Base-by-base conservation (phyloP, 148 eudicot species). In the Vaccinium corymbosum region DNA sequence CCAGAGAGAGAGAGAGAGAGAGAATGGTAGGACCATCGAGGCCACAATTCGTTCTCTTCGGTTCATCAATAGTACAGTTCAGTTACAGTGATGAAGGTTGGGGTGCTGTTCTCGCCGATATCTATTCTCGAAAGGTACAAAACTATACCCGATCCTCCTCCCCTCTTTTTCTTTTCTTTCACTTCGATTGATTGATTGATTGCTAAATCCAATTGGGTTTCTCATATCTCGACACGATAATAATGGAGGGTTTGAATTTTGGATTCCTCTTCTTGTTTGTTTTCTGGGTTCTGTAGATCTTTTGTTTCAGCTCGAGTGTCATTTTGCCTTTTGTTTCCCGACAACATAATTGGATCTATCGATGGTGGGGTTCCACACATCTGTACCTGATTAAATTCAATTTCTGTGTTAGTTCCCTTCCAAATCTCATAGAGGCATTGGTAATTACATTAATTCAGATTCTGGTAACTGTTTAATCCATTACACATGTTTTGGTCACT, bases 61-160 rank as follows among this genome's bases (percentile, higher is more conserved):
- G 89, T 15, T 87, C 89, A 13, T 87, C 89, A 19, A 87, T 87
- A 81, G 89, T 87, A 3, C 86, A 87, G 51, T 84, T 84, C 82
- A 87, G 89, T 79, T 87, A 42, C 81, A 76, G 42, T 68, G 59
- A 80, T 1, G 83, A 84, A 52, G 89, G 89, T 9, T 87, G 89
- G 89, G 89, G 86, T 49, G 86, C 89, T 32, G 81, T 82, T 78
- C 86, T 87, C 32, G 85, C 89, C 19, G 89, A 87, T 32, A 77
- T 87, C 29, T 87, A 84, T 62, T 80, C 89, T 38, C 86, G 86
- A 64, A 87, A 87, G 86, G 89, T 87, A 81, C 53, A 13, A 29
- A n/a, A 12, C 38, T 66, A 16, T 25, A 78, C 25, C 46, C 19
- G 19, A 78, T 51, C 32, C 22, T 27, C 72, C 29, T 46, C 49